Base-by-base conservation (phyloP, 257 asterid genomes). In the Craterostigma plantagineum region DNA sequence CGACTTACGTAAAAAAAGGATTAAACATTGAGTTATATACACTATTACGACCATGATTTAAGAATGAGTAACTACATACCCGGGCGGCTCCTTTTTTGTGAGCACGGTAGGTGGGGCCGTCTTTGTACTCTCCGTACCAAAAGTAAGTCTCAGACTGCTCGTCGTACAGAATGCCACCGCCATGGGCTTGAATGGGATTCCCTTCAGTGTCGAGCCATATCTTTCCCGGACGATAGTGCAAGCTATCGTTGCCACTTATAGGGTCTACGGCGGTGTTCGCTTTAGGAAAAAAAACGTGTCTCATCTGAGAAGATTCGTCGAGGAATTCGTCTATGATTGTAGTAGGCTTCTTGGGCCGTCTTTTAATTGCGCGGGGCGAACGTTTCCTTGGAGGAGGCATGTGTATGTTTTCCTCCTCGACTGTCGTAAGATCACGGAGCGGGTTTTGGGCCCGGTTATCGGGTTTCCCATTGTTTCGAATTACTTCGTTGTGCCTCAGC, bases 111-210 rank as follows among this genome's bases (percentile, higher is more conserved):
- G 99, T 90, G 39, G 90, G 93, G 9, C 99, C 99, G 45, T 90
- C 96, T 73, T 90, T 90, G 56, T 65, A 90, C 70, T 90, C 99
- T 8, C 99, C 99, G 50, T 83, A 90, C 99, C 99, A 90, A 59
- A 77, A 90, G 64, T 80, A 90, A 35, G 75, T 75, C 64, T 35
- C 56, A 33, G 72, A 67, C 53, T 52, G 65, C 53, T 65, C 82
- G 52, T 90, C 99, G 23, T 75, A 80, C n/a, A 84, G 51, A 58
- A 90, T 71, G 23, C 96, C 96, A 48, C 96, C 99, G 33, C 99
- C 99, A 58, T 80, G 99, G 41, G 94, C 99, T 64, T 90, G 99
- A 59, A 90, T 80, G 35, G 96, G 94, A 60, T 80, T 80, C 48
- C 96, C 92, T 43, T 81, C 76, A 35, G 90, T 90, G 61, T 90